Conservation (phyloP, 1,284 basidiomycete species). For the Schizophyllum amplum region DNA sequence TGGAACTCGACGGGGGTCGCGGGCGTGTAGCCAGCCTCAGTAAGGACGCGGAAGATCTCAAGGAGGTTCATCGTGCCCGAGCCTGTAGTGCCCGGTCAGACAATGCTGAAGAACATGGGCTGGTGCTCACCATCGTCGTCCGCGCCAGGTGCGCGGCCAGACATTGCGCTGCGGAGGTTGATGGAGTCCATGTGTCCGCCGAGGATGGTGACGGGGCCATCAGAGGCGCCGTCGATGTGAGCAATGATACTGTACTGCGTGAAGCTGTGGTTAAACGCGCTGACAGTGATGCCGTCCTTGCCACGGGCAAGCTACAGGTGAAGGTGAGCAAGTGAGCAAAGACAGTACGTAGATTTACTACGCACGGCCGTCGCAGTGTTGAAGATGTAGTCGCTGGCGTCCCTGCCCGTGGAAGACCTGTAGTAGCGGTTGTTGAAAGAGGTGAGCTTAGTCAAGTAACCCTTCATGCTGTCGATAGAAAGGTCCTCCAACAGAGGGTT, state of each 20-base stretch:
- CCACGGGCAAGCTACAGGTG: constrained; percentile 25
- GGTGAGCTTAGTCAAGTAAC: constrained; percentile 21
- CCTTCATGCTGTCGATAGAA: constrained; percentile 14
- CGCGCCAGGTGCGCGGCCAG: background rate
- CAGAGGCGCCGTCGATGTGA: constrained; percentile 2
- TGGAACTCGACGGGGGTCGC: constrained; percentile 46
- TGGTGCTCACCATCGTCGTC: constrained; percentile 3
- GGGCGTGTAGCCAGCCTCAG: constrained; percentile 31
- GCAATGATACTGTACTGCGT: constrained; percentile 2
- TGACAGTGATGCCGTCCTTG: constrained; percentile 38
- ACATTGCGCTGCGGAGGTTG: constrained; percentile 5
- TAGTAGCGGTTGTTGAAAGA: constrained; percentile 48
- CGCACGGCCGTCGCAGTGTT: constrained; percentile 30
- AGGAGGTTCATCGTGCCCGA: constrained; percentile 30
- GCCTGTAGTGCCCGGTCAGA: background rate
- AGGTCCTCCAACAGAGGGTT: constrained; percentile 7
- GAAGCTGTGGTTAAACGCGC: constrained; percentile 51
- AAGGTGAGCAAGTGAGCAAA: constrained; percentile 20
- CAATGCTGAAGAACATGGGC: background rate
- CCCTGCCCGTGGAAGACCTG: constrained; percentile 35
- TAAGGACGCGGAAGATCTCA: constrained; percentile 32
- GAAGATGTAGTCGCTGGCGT: constrained; percentile 16
- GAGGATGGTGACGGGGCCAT: constrained; percentile 33
- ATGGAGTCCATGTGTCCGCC: constrained; percentile 32
- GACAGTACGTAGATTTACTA: no score